A percentile compares a stretch with the other conserved stretches of the same genome.
phyloP scores from a whole-genome alignment of 768 basidiomycete species.

The Psilocybe cyanescens region DNA sequence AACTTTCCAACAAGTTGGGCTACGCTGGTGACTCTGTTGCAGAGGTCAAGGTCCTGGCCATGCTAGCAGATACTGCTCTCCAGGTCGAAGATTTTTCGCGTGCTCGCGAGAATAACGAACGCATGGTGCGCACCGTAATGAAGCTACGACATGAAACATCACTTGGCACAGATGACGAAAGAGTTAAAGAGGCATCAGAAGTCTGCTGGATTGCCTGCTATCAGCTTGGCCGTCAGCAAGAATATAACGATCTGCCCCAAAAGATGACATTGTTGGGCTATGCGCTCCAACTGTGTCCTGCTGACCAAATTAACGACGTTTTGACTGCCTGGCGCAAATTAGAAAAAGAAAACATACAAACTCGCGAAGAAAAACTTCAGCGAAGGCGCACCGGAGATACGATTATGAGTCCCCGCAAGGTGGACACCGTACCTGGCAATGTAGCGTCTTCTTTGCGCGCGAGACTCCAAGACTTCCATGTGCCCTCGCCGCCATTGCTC shows the following conservation, averaged over 20 bases:
- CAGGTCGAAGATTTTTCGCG: constrained; percentile 78
- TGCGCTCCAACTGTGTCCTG: constrained; percentile 85
- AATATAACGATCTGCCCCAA: constrained; percentile 68
- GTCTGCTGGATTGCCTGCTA: constrained; percentile 92
- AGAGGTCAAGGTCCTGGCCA: constrained; percentile 81
- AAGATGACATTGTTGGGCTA: constrained; percentile 77
- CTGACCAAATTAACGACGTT: constrained; percentile 79
- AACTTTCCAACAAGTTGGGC: constrained; percentile 88
- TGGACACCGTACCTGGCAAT: constrained; percentile 30
- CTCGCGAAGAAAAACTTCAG: constrained; percentile 43
- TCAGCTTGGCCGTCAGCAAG: constrained; percentile 83
- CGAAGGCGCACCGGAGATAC: constrained; percentile 15
- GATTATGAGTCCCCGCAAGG: constrained; percentile 6
- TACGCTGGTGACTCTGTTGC: constrained; percentile 74
- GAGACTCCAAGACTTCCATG: constrained; percentile 66
- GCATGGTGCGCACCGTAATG: constrained; percentile 70
- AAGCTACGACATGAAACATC: constrained; percentile 41
- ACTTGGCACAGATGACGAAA: constrained; percentile 35
- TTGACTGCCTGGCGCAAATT: constrained; percentile 76
- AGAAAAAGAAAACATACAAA: constrained; percentile 65
- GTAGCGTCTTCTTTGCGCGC: constrained; percentile 59
- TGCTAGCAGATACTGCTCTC: constrained; percentile 89
- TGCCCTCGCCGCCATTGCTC: constrained; percentile 69
- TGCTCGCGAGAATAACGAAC: constrained; percentile 72
- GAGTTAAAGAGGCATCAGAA: constrained; percentile 65